These are phyloP conservation scores for Globisporangium alternatum DNA, from an alignment of 352 stramenopile genomes.

Conservation along the genomic window DNA sequence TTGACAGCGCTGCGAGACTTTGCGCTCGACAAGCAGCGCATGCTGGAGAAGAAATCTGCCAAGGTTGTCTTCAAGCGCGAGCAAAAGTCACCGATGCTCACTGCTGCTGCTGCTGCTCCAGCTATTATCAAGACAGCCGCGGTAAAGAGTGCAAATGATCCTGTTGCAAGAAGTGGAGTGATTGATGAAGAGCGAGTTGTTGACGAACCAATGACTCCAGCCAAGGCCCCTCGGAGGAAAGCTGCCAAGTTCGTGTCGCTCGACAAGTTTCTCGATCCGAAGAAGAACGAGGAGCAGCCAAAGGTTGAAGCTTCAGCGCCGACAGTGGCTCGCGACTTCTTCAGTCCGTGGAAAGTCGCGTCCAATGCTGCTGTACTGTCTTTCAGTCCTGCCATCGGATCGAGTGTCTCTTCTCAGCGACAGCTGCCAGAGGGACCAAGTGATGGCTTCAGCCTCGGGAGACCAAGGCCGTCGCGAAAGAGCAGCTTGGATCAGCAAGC, in stretches of 20 bases:
- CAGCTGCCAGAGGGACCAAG: not conserved
- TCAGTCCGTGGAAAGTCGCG: constrained; percentile 20
- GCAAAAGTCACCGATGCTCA: not conserved
- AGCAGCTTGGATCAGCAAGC: constrained; percentile 22
- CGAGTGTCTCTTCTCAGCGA: not conserved
- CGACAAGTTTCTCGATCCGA: constrained; percentile 37
- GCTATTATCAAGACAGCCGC: not conserved
- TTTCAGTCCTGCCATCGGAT: not conserved
- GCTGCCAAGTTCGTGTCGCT: constrained; percentile 58
- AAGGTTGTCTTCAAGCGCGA: constrained; percentile 6
- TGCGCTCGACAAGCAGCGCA: constrained; percentile 9
- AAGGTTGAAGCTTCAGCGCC: constrained; percentile 9
- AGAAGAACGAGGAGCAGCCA: constrained; percentile 14
- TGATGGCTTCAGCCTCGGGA: constrained; percentile 28
- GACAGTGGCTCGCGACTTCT: constrained; percentile 1
- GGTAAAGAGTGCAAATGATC: not conserved
- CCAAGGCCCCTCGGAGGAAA: constrained; percentile 20
- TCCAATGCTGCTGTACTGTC: not conserved
- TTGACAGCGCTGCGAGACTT: constrained; percentile 15
- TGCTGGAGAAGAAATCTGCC: constrained; percentile 2
- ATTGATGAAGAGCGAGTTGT: not conserved
- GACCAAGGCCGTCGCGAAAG: constrained; percentile 27
- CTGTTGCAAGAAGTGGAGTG: not conserved
- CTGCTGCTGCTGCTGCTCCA: not conserved
- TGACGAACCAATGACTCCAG: not conserved